Evolutionary conservation across 805 yeast species (phyloP).

Genomic region (Ogataea paraovalis): DNA sequence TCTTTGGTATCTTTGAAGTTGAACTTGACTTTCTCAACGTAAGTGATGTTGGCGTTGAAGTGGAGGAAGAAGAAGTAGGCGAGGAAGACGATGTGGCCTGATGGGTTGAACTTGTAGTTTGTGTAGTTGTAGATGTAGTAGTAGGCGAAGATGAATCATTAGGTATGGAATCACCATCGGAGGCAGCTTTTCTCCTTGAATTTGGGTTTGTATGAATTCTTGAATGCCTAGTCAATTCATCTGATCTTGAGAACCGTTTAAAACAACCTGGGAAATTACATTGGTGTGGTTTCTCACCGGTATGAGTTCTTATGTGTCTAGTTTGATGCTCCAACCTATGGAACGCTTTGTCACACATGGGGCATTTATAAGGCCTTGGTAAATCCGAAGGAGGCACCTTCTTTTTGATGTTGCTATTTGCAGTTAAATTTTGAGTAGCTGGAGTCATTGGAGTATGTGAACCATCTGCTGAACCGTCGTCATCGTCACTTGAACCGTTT

Average conservation of each 20-base stretch:
- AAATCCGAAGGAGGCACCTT: constrained; percentile 23
- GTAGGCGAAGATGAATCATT: too few species aligned
- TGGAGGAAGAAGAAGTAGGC: background rate
- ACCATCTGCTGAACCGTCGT: background rate
- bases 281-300: constrained; percentile 89
- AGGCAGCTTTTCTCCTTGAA: constrained; percentile 27
- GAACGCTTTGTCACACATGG: constrained; percentile 80
- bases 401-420: constrained; percentile 19
- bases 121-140: background rate
- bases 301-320: constrained; percentile 86
- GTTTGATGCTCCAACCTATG: constrained; percentile 89
- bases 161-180: constrained; percentile 6
- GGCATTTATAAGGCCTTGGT: constrained; percentile 75
- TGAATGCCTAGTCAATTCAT: constrained; percentile 82
- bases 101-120: background rate
- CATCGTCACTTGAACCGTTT: background rate
- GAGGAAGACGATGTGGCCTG: constrained; percentile 24
- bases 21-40: constrained; percentile 17
- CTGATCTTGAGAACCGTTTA: constrained; percentile 74
- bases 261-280: constrained; percentile 83
- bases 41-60: constrained; percentile 26
- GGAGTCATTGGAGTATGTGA: constrained; percentile 15
- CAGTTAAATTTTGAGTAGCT: constrained; percentile 19
- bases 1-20: constrained; percentile 14
- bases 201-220: constrained; percentile 69